A percentile compares a stretch with the other conserved stretches of the same genome.
Conservation (phyloP, 495 filamentous ascomycete species). For the Xylaria palmicola region DNA sequence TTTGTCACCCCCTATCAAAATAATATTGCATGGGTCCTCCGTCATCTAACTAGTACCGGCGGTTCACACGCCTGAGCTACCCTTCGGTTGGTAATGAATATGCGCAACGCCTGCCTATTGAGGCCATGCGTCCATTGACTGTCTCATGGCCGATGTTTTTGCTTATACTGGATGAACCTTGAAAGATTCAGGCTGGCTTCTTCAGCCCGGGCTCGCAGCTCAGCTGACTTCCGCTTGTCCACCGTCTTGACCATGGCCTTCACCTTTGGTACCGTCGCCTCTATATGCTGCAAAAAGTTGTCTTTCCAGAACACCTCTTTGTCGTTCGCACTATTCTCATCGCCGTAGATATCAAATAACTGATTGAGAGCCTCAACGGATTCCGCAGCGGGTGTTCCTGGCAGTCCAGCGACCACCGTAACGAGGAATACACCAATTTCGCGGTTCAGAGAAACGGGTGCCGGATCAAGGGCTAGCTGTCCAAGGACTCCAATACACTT, state of each 20-base stretch:
- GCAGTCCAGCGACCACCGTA: constrained; percentile 44
- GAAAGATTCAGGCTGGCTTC: constrained; percentile 56
- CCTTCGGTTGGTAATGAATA: neutral
- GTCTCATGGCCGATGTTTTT: constrained; percentile 38
- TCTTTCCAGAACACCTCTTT: constrained; percentile 60
- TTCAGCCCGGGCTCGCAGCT: constrained; percentile 54
- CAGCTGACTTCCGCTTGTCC: constrained; percentile 53
- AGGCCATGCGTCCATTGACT: neutral
- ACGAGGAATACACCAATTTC: constrained; percentile 62
- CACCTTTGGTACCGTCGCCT: constrained; percentile 48
- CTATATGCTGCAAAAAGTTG: constrained; percentile 56
- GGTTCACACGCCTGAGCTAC: neutral
- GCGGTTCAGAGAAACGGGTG: constrained; percentile 44
- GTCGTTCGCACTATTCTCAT: constrained; percentile 53
- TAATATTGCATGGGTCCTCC: neutral
- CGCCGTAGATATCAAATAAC: constrained; percentile 62
- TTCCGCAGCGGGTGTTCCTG: constrained; percentile 49
- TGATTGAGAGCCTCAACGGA: constrained; percentile 59
- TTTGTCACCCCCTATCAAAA: neutral
- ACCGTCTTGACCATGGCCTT: constrained; percentile 54
- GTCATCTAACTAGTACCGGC: neutral
- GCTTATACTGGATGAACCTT: constrained; percentile 61
- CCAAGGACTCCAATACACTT: constrained; percentile 64
- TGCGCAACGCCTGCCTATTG: neutral
- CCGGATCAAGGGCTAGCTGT: constrained; percentile 50